Base-by-base conservation (phyloP, 257 asterid genomes). In the Solanum bulbocastanum region DNA sequence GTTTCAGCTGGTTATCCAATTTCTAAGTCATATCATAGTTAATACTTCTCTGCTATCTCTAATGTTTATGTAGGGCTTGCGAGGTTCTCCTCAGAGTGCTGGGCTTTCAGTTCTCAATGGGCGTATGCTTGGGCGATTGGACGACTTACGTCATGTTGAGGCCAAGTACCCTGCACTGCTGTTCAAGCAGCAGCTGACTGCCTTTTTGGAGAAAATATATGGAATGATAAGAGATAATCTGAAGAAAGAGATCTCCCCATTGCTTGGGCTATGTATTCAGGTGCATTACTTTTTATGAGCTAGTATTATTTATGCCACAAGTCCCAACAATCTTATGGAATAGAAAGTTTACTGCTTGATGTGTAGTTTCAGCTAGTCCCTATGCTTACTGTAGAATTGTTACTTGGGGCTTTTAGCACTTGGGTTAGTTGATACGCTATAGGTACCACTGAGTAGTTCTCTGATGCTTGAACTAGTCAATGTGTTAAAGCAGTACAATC, bases 121-220 rank as follows among this genome's bases (percentile, higher is more conserved):
- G 79, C 93, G 98, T 89, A 91, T 92, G 91, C 96, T 97, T 88
- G 98, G 99, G 88, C 93, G 94, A 92, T 92, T 95, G 87, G 99
- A 97, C 90, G 99, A 94, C 93, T 89, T 97, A 87, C 96, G 99
- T 74, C 99, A 97, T 89, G 98, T 97, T 88, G 99, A 97, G 91
- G 99, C 99, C 87, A 97, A 97, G 87, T 97, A 97, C 90, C 99
- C 99, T 87, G 99, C 99, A 84, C 93, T 97, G 90, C 90, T 97
- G 92, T 97, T 97, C 94, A 96, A 97, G 93, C 99, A 96, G 93
- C 99, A 97, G 94, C 99, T 97, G 83, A 97, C 99, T 88, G 99
- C 99, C 91, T 97, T 95, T 93, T 95, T 97, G 91, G 99, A 97
- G 93, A 97, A 97, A 94, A 96, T 97, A 87, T 97, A 97, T 92